Conservation (phyloP, 169 alveolate species). For the Cyclospora cayetanensis region DNA sequence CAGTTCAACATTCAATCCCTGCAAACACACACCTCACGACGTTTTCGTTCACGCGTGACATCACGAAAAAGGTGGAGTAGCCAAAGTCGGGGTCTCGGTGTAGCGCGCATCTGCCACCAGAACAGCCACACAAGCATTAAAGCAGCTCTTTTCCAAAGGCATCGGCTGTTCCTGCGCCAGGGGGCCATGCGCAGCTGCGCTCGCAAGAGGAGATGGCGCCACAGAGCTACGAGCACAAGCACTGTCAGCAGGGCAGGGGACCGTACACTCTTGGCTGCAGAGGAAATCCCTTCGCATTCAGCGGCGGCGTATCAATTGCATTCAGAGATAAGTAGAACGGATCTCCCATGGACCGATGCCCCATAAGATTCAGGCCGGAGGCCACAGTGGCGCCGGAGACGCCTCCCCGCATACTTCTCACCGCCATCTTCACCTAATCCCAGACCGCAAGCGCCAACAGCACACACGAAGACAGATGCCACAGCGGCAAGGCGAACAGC, state of each 20-base stretch:
- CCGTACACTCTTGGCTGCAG: slow-evolving; percentile 35
- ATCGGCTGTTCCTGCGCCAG: too few species aligned
- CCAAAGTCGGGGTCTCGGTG: slow-evolving; percentile 52
- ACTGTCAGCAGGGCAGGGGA: neutral
- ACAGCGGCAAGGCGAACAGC: neutral
- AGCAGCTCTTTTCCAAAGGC: too few species aligned
- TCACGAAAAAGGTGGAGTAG: slow-evolving; percentile 32
- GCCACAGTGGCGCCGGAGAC: slow-evolving; percentile 57
- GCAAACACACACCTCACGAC: slow-evolving; percentile 72
- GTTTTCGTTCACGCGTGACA: slow-evolving; percentile 61
- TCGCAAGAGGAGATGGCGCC: neutral
- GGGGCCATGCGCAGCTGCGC: too few species aligned
- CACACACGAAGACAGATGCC: too few species aligned
- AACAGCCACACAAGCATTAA: neutral
- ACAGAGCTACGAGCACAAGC: neutral
- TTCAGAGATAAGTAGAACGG: slow-evolving; percentile 14
- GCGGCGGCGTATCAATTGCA: neutral
- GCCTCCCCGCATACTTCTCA: slow-evolving; percentile 17
- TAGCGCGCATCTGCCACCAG: slow-evolving; percentile 1
- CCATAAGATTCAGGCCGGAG: neutral
- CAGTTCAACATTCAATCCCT: too few species aligned
- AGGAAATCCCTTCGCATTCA: neutral
- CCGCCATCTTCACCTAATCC: slow-evolving; percentile 43
- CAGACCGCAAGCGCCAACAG: neutral
- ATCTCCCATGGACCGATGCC: neutral